Conservation (phyloP, 2,329 filamentous ascomycete species). For the Cylindrodendrum hubeiense region DNA sequence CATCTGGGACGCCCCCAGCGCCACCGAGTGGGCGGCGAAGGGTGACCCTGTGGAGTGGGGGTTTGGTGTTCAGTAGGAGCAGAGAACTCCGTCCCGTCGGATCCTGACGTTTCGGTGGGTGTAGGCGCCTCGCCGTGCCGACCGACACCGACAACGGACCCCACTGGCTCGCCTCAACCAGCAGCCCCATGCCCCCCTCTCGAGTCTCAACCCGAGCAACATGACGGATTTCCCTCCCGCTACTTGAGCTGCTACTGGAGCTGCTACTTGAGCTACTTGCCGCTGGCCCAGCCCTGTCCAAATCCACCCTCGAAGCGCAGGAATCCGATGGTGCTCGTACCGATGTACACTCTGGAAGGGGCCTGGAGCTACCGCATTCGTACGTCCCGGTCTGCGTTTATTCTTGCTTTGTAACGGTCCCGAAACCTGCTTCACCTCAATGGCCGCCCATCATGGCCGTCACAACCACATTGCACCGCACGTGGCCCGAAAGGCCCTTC, state of each 20-base stretch:
- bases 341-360: neutral
- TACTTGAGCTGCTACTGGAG: neutral
- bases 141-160: neutral
- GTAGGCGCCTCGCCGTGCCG: neutral
- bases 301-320: neutral
- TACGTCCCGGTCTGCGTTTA: neutral
- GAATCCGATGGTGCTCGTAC: neutral
- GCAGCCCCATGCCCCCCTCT: neutral
- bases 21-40: neutral
- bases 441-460: neutral
- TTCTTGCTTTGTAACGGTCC: neutral
- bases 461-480: constrained; percentile 4
- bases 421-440: neutral
- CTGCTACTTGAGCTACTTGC: neutral
- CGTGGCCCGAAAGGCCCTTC: neutral
- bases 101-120: neutral
- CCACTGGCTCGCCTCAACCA: neutral
- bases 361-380: constrained; percentile 5
- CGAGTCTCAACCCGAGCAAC: neutral
- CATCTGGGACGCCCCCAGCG: neutral
- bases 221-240: constrained; percentile 9
- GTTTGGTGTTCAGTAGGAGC: neutral
- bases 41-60: neutral
- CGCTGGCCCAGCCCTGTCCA: neutral
- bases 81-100: neutral